phyloP scores from a whole-genome alignment of 495 filamentous ascomycete species.

The Penicillium ochrochloron region DNA sequence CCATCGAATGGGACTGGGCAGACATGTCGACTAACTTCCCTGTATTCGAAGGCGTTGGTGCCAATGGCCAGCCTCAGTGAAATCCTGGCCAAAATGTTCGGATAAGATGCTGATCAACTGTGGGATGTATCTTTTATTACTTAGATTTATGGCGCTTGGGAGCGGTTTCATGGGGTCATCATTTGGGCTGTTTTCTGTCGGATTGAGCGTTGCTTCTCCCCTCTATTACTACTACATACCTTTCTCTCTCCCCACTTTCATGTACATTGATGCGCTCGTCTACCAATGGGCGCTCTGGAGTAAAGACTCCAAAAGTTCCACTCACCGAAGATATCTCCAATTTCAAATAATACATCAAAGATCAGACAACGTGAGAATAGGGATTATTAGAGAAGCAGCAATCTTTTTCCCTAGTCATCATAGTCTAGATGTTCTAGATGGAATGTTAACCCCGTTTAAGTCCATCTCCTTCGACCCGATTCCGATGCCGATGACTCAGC shows the following conservation, averaged over 20 bases:
- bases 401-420: background rate
- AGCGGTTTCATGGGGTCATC: constrained; percentile 7
- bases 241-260: background rate
- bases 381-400: background rate
- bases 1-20: constrained; percentile 98
- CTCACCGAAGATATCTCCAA: background rate
- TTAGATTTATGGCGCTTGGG: constrained; percentile 12
- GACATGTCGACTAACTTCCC: constrained; percentile 69
- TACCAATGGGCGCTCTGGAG: background rate
- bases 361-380: background rate
- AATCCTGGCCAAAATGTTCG: constrained; percentile 27
- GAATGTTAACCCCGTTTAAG: constrained; percentile 6
- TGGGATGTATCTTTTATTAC: constrained; percentile 7
- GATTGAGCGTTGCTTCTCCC: constrained; percentile 10
- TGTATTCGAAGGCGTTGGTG: constrained; percentile 38
- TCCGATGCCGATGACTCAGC: constrained; percentile 29
- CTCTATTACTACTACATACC: background rate
- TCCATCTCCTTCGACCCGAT: constrained; percentile 8
- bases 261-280: constrained; percentile 8
- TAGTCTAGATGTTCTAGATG: background rate
- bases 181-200: background rate
- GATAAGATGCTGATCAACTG: constrained; percentile 8
- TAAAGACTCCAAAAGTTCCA: background rate
- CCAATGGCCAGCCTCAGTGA: constrained; percentile 32
- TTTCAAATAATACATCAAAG: background rate